Evolutionary conservation across 345 rosid genomes (phyloP), one percentile per base, ranked within the genome.

Genomic region (Syzygium aqueum): DNA sequence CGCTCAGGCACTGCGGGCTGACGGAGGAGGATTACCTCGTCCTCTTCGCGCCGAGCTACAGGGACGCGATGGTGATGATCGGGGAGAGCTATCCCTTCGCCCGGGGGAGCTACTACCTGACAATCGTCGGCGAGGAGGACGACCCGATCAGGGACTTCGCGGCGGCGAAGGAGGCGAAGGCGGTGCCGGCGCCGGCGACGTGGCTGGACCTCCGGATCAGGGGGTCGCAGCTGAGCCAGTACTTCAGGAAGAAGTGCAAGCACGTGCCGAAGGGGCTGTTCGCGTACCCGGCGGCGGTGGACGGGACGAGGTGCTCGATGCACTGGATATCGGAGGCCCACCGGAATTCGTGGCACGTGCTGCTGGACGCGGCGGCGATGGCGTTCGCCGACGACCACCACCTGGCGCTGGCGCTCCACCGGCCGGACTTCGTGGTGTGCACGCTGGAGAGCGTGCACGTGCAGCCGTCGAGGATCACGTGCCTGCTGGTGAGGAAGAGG

Each of bases 251-350:
- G 90, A 95, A 95, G 54, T 94, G 97, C 63, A 95, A 92, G 92
- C 87, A 92, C 54, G 88, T 85, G 7, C 94, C 93, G 0, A 95
- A 94, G 84, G 96, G 97, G 16, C 90, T 93, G 7, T 92, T 94
- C 88, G 91, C 96, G 2, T 95, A 92, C 84, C 96, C 94, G 1
- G 94, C 89, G 11, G 87, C 65, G 6, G 93, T 89, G 50, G 88
- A 90, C 50, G 94, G 88, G 77, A 90, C 89, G 25, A 89, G 91
- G 43, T 90, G 91, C 67, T 95, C 97, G 5, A 89, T 92, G 97
- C 96, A 95, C 87, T 95, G 97, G 97, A 92, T 94, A 61, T 95
- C 96, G 1, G 97, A 95, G 90, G 95, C 95, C 10, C 97, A 93
- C 78, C 89, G 97, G 86, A 94, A 93, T 65, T 94, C 97, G 14